These are phyloP conservation scores for Cryphonectria radicalis DNA, from an alignment of 2,329 filamentous ascomycete species.

Conservation along the genomic window DNA sequence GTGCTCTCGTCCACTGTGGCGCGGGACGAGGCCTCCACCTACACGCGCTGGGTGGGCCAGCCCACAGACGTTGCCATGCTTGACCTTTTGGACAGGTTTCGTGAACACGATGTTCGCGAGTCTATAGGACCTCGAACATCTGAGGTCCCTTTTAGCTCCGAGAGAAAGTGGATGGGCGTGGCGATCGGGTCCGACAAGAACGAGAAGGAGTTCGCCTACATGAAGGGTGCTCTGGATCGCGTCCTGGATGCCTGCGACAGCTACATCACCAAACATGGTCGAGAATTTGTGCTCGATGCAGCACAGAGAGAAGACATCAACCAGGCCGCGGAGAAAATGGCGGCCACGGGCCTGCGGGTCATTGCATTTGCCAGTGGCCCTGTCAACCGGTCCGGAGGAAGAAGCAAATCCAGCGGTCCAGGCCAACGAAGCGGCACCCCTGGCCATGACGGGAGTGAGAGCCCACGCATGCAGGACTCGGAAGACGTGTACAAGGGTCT, in stretches of 20 bases:
- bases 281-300: slow-evolving; percentile 84
- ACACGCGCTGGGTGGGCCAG: slow-evolving; percentile 94
- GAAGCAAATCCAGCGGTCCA: slow-evolving; percentile 45
- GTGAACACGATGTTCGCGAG: slow-evolving; percentile 88
- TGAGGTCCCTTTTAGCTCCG: slow-evolving; percentile 95
- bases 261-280: slow-evolving; percentile 83
- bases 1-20: slow-evolving; percentile 84
- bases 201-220: slow-evolving; percentile 83
- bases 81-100: slow-evolving; percentile 87
- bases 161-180: slow-evolving; percentile 99
- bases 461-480: slow-evolving; percentile 47
- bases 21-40: slow-evolving; percentile 62
- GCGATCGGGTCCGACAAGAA: slow-evolving; percentile 69
- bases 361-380: slow-evolving; percentile 90
- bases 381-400: slow-evolving; percentile 51
- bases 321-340: slow-evolving; percentile 83
- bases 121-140: slow-evolving; percentile 79
- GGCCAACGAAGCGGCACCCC: slow-evolving; percentile 58
- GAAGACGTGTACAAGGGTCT: slow-evolving; percentile 83
- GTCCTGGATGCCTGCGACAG: slow-evolving; percentile 87
- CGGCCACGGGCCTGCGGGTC: slow-evolving; percentile 84
- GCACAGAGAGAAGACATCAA: slow-evolving; percentile 73
- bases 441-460: slow-evolving; percentile 44
- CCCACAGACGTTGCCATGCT: slow-evolving; percentile 98
- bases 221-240: slow-evolving; percentile 92